Evolutionary conservation across 2,329 filamentous ascomycete species (phyloP), one percentile per base, ranked within the genome.

Genomic region (Beauveria pseudobassiana): DNA sequence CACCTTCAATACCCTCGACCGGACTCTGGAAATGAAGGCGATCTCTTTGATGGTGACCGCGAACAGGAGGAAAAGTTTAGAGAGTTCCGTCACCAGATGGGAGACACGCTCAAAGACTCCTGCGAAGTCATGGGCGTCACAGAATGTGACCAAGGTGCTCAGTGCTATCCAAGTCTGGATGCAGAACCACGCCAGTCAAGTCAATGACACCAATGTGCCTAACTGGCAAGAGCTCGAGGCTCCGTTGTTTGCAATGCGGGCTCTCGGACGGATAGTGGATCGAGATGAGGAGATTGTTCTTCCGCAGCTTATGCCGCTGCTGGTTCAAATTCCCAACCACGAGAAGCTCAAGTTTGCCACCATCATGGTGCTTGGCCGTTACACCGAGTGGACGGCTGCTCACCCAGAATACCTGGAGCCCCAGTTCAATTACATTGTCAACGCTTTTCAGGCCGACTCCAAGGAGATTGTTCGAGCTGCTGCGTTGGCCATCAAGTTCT

Each of bases 331-430:
- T 64, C 95, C 95, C 0, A 88, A 90, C 70, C 95, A 99, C 69
- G 91, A 98, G 75, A 99, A 98, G 78, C 84, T 99, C n/a, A 91
- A 93, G 8, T 99, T 99, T 75, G 93, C 96, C 65, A 93, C 93
- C 6, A 96, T 98, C 70, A 97, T 99, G 92, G 93, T 96, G 3
- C 83, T 99, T 24, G 95, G 92, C 43, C 85, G 95, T 64, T 99
- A 99, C 72, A 99, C 96, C 0, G 93, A 98, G 74, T 99, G 95
- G 95, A 99, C 96, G 0, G 87, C 95, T 5, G 87, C 91, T 53
- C 95, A 99, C 70, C 91, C 93, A 0, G 91, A 97, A 63, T 96
- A 93, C 51, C 81, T 99, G 9, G 90, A 96, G 74, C 83, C 90
- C 9, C 95, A 99, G 74, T 90, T 99, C 71, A 92, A 91, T 69